Evolutionary conservation across 2,329 filamentous ascomycete species (phyloP), one percentile per base, ranked within the genome.

Genomic region (Dactylellina haptotyla): DNA sequence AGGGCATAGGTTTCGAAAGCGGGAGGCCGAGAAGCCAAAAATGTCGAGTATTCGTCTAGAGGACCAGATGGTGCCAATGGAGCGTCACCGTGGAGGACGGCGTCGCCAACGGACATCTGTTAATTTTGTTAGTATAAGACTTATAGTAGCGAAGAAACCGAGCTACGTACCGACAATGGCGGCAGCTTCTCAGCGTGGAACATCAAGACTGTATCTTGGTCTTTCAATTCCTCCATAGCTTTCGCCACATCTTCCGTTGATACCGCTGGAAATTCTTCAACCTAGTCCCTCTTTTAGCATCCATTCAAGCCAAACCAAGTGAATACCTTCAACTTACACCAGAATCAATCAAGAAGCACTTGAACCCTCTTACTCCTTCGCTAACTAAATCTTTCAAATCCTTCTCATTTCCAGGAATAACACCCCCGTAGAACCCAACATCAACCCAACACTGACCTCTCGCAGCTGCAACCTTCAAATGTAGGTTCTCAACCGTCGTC

Each of bases 181-280:
- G 94, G 93, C 10, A 96, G 89, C 93, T 97, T 98, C 82, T 99
- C 95, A 65, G 95, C 95, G 80, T 99, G 95, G 83, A 99, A 99
- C 94, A 99, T 98, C 78, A 98, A 88, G 0, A 93, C 96, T 1
- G 95, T 98, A 16, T 92, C 86, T 61, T 76, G 63, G 34, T 75
- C 73, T 73, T 91, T 90, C 74, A 99, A 86, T 50, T 90, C 91
- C 28, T 84, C 84, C 87, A 99, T 93, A 45, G 91, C 93, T 39
- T 90, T 86, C 0, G 86, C 84, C 67, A 98, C 90, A 80, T 98
- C 95, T 12, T 82, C 81, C 0, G 91, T 85, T 0, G 90, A 90
- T n/a, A 98, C 89, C 25, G 93, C 92, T 0, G 95, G 95, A 80
- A 99, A 99, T 80, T 99, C 95, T 46, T 97, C 92, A 46, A 97